Evolutionary conservation across 1,139 yeast genomes (phyloP).

Genomic region (Zygoascus sp.): DNA sequence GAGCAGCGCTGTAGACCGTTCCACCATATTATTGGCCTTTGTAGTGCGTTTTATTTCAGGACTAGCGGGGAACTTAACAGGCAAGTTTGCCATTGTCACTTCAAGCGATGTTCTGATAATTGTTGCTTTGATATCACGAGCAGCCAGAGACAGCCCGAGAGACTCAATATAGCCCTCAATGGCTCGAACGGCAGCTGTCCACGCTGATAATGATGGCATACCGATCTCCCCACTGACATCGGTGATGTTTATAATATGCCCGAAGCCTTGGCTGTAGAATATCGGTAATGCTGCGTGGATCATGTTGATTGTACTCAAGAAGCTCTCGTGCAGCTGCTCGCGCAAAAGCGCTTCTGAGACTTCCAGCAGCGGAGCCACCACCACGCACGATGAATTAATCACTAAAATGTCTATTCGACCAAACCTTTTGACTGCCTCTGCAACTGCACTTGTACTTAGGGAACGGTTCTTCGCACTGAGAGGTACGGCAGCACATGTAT

Average conservation of each 20-base stretch:
- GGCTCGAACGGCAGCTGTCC: slow-evolving; percentile 33
- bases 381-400: slow-evolving; percentile 16
- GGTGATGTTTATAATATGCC: slow-evolving; percentile 33
- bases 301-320: slow-evolving; percentile 30
- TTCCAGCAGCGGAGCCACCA: slow-evolving; percentile 33
- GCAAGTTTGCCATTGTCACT: slow-evolving; percentile 29
- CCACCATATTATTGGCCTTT: slow-evolving; percentile 14
- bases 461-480: slow-evolving; percentile 26
- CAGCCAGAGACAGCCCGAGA: slow-evolving; percentile 32
- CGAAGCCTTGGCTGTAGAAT: slow-evolving; percentile 27
- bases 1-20: slow-evolving; percentile 23
- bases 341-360: slow-evolving; percentile 29
- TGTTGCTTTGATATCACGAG: slow-evolving; percentile 30
- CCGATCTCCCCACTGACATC: slow-evolving; percentile 33
- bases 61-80: slow-evolving; percentile 23
- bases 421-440: slow-evolving; percentile 24
- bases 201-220: slow-evolving; percentile 31
- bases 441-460: slow-evolving; percentile 31
- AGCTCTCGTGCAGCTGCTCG: slow-evolving; percentile 30
- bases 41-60: neutral
- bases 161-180: slow-evolving; percentile 36
- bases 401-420: slow-evolving; percentile 31
- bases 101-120: slow-evolving; percentile 33
- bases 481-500: slow-evolving; percentile 20
- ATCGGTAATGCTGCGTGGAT: slow-evolving; percentile 31